Evolutionary conservation across 2,329 filamentous ascomycete species (phyloP), one percentile per base, ranked within the genome.

Genomic region (Dryadomyces sulphureus): DNA sequence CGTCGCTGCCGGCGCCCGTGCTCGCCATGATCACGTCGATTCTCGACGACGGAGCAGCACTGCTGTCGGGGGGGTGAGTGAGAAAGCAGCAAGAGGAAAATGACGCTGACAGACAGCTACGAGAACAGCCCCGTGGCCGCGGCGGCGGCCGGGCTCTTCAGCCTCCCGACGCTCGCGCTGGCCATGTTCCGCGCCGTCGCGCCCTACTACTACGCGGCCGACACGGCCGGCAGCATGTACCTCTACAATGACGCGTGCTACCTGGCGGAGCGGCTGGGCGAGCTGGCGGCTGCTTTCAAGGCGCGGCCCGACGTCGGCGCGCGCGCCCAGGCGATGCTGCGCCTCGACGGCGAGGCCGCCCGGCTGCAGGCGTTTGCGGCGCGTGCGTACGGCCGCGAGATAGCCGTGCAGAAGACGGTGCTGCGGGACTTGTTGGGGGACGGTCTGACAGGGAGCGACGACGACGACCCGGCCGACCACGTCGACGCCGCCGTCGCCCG

Each of bases 181-280:
- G 83, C 84, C n/a, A 76, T 89, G 63, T 92, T 88, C 60, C 72
- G 85, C 43, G 84, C 84, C 4, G 77, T 87, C 2, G 82, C 84
- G 5, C 77, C 81, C 0, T 75, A 82, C 48, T 84, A 84, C 55
- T 92, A 92, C 58, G 68, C 75, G 0, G 66, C 75, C 14, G 69
- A 77, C 35, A 63, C 65, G 14, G 73, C 72, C 21, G 78, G 79
- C 21, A 81, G 76, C 53, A 82, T 84, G 78, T 80, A 70, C 51
- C 64, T 82, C 5, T 83, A 83, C 55, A 84, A 83, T 49, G 79
- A 84, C 55, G 70, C 76, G 34, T 72, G 70, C 53, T 81, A 81
- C 56, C 62, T 84, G 7, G 69, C 77, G 1, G 75, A 81, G 54
- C 66, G 65, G 43, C 61, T 83, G 7, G 59, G 63, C 3, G 66